Base-by-base conservation (phyloP, 768 basidiomycete genomes). In the Leccinum boreale region DNA sequence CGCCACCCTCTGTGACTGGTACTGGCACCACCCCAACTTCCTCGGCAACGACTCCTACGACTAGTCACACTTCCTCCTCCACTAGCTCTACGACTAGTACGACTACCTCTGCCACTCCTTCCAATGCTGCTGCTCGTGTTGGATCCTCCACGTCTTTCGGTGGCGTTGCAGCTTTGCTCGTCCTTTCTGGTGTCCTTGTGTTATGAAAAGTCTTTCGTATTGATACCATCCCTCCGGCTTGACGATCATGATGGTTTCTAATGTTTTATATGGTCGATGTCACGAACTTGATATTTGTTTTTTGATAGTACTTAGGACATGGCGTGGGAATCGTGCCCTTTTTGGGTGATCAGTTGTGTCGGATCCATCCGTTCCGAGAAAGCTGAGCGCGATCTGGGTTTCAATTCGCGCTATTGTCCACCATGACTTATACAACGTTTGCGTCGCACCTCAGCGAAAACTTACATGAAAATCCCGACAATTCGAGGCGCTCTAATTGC, bases 1-100 rank as follows among this genome's bases (percentile, higher is more conserved):
- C 58, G 8, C 63, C 77, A 1, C 70, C 65, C 33, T 61, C 78
- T 31, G 63, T 78, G 15, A 71, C 76, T 46, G 69, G 65, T 3
- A 61, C 72, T 14, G 68, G 70, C 4, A 26, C 45, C 1, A 44
- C 57, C 10, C 23, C 54, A 7, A 56, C 15, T 10, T 21, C 53
- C 24, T n/a, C n/a, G 39, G 39, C 9, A n/a, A 42, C 8, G n/a
- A n/a, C 9, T n/a, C 39, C n/a, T 42, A 10, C 39, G 6, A 49
- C 65, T 4, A n/a, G 17, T 39, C 36, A n/a, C 17, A n/a, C 39
- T 42, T 42, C 39, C 4, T n/a, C n/a, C 39, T 36, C 36, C 17
- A 36, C 36, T 36, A 36, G 36, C 8, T 36, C 36, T 36, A 36
- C 17, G 17, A 3, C 36, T 36, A 29, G 10, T 29, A 36, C 36